Evolutionary conservation across 2,329 filamentous ascomycete species (phyloP), one percentile per base, ranked within the genome.

Genomic region (Aspergillus candidus): DNA sequence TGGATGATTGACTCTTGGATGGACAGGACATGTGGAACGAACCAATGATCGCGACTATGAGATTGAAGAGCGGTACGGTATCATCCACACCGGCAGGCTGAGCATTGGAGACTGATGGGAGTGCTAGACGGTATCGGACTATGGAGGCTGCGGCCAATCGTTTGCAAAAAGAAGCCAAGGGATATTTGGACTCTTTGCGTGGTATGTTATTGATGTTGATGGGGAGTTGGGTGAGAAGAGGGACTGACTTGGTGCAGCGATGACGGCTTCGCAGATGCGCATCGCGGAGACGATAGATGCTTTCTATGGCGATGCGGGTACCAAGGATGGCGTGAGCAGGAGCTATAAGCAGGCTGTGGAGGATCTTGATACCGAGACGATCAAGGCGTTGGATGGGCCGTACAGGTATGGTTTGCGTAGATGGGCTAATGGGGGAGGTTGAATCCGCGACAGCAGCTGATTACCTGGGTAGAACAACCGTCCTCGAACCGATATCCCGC

Each of bases 221-320:
- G 10, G 13, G n/a, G 13, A 13, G 8, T 32, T 14, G 22, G 27
- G 11, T 32, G 27, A 39, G 27, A 14, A 5, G 14, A 14, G 11
- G 32, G 13, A 13, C 37, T 39, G 11, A 12, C 22, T 14, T 10
- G 22, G 22, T 27, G 22, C 7, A 39, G 29, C 14, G 30, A 33
- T 35, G 39, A 15, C 32, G 35, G 11, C 27, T 32, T 34, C 13
- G 15, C 17, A 18, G n/a, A 15, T 35, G 91, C 85, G 91, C 63
- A 97, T 98, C 67, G 93, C 93, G 53, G 93, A 98, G 70, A 98
- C 93, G 14, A 98, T 98, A 69, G 93, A 98, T 71, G 93, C 93
- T 33, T 98, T 98, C 70, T 98, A 98, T 72, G 93, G 93, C 44
- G 93, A 98, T 65, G 84, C 90, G 1, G 94, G 94, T 40, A 89